Base-by-base conservation (phyloP, 1,284 basidiomycete genomes). In the Abortiporus biennis region DNA sequence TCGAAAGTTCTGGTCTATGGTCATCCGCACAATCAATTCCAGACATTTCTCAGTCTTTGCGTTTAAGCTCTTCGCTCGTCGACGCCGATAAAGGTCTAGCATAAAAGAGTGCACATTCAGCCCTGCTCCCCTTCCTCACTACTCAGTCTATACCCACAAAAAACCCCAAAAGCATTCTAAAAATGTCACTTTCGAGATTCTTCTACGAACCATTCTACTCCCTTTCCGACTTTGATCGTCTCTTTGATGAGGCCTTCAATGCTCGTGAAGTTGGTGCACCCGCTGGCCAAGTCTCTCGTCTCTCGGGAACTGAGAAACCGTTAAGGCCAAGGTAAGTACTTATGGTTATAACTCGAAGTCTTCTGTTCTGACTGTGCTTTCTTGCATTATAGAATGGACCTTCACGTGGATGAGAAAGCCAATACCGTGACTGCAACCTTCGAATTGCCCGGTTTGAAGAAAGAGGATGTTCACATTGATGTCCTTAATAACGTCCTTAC, bases 141-240 rank as follows among this genome's bases (percentile, higher is more conserved):
- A 5, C 36, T 17, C 27, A 4, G 5, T 31, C 21, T 4, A 3
- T 15, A n/a, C 36, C 23, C n/a, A n/a, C n/a, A 15, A 22, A 24
- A 23, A n/a, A n/a, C n/a, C n/a, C n/a, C n/a, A n/a, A n/a, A n/a
- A n/a, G n/a, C n/a, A n/a, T n/a, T n/a, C n/a, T n/a, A n/a, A n/a
- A n/a, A 36, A 57, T 58, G 55, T 54, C 56, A 34, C 55, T 55
- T 27, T 49, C 54, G 20, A 46, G 38, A 49, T 67, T 58, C 54
- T 50, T 65, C 56, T 69, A 72, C 59, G 70, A 76, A 40, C 71
- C 74, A 19, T 66, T 71, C 62, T 68, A 66, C 51, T 48, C 52
- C 40, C 50, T 61, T 39, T 49, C 54, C 36, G 68, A 73, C 48
- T 67, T 75, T 35, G 71, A 74, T 27, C 69, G 68, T 47, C 58